phyloP scores from a whole-genome alignment of 1,139 yeast genomes.

The Magnusiomyces suaveolens region DNA sequence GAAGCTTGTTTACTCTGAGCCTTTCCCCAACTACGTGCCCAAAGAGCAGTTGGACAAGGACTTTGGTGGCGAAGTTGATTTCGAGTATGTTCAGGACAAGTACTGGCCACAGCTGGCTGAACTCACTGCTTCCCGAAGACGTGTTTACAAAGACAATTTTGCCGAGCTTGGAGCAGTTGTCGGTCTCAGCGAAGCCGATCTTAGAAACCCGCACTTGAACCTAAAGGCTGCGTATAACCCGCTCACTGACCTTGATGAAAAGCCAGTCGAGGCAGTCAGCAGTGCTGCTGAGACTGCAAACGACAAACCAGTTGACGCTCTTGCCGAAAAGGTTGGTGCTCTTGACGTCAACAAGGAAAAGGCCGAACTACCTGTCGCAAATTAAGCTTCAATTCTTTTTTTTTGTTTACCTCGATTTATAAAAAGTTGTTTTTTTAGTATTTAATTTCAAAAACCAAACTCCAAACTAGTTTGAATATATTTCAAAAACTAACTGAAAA shows the following conservation, averaged over 20 bases:
- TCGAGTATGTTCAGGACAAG: slow-evolving; percentile 64
- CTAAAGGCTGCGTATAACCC: slow-evolving; percentile 3
- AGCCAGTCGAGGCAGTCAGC: neutral
- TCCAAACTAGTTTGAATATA: too few species aligned
- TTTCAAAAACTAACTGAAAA: too few species aligned
- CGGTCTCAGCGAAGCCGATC: slow-evolving; percentile 75
- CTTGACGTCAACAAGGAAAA: slow-evolving; percentile 3
- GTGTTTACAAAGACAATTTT: slow-evolving; percentile 52
- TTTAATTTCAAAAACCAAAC: too few species aligned
- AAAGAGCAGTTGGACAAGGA: slow-evolving; percentile 68
- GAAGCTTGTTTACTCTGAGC: slow-evolving; percentile 83
- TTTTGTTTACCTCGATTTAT: too few species aligned
- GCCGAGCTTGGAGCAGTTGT: slow-evolving; percentile 55
- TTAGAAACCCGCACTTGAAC: slow-evolving; percentile 35
- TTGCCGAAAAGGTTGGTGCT: slow-evolving; percentile 7
- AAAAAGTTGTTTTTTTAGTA: too few species aligned
- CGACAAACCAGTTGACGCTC: neutral
- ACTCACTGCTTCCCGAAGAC: slow-evolving; percentile 48
- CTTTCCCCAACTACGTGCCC: slow-evolving; percentile 75
- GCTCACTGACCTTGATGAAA: neutral
- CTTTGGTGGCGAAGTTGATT: slow-evolving; percentile 76
- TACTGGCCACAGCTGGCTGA: slow-evolving; percentile 70
- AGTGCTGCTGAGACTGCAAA: neutral
- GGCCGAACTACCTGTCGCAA: neutral
- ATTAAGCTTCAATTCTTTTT: too few species aligned